Evolutionary conservation across 352 stramenopile genomes (phyloP), one percentile per base, ranked within the genome.

Genomic region (Phytopythium helicoides): DNA sequence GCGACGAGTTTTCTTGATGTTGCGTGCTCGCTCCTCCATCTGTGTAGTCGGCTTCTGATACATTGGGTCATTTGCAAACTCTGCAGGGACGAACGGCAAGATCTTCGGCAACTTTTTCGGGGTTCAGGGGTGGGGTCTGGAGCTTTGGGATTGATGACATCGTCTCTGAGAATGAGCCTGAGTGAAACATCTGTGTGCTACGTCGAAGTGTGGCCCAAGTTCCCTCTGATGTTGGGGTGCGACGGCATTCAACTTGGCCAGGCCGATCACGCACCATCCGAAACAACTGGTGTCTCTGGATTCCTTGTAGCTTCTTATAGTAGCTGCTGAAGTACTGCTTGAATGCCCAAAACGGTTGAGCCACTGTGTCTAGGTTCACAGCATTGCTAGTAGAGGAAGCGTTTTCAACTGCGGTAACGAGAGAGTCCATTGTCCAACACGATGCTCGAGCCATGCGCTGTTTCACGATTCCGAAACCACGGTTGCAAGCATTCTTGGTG

Each of bases 401-500:
- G 3, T 34, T 18, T 5, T 48, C 25, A 1, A 48, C 25, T 2
- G 22, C 16, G 0, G 3, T 14, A 3, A 48, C 42, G 2, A 48
- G 25, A 3, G 22, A 7, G 9, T 48, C 42, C 42, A 48, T 48
- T 10, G 33, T 37, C 42, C 42, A 48, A 16, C 25, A 48, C 23
- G 42, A 33, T 8, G 25, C 25, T 11, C 16, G 1, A 2, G 23
- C 3, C 9, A 55, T 16, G 3, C 26, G 23, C 37, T 31, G 19
- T 19, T 55, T 47, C 3, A 56, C 28, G 12, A 45, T 1, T 0
- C 46, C 52, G n/a, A 65, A 65, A 0, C 33, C 33, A 0, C 58
- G 37, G 23, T 60, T 52, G 12, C 58, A 65, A 3, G 31, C 51
- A 36, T 56, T 60, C 39, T 56, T 60, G 1, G 46, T 60, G 25